Percentiles rank a stretch among this genome's conserved stretches.
Conservation (phyloP, 2,329 filamentous ascomycete genomes). For the Hymenoscyphus occultus region DNA sequence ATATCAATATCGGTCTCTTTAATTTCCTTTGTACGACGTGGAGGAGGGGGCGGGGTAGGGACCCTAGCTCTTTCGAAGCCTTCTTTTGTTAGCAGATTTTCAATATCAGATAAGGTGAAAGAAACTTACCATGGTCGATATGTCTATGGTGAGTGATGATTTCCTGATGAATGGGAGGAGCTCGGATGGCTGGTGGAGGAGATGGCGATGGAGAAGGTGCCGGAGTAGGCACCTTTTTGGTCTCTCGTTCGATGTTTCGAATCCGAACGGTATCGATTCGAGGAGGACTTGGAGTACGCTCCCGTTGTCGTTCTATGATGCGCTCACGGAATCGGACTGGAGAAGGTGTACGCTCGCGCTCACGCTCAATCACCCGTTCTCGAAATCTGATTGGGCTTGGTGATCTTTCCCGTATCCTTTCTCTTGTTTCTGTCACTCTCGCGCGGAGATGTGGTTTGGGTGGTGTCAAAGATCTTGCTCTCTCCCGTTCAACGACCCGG, state of each 20-base stretch:
- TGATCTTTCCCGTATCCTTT: conserved; percentile 31
- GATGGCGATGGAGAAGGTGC: conserved; percentile 19
- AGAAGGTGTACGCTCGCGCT: conserved; percentile 18
- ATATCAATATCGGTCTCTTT: conserved; percentile 61
- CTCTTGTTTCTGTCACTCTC: conserved; percentile 33
- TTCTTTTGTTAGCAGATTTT: conserved; percentile 21
- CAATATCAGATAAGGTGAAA: not conserved
- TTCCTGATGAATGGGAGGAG: conserved; percentile 81
- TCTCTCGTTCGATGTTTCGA: conserved; percentile 28
- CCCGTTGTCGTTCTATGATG: conserved; percentile 30
- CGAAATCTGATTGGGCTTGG: conserved; percentile 29
- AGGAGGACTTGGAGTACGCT: conserved; percentile 30
- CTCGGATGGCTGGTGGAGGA: conserved; percentile 50
- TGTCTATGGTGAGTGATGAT: conserved; percentile 79
- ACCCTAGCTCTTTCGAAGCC: conserved; percentile 32
- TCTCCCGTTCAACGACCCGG: conserved; percentile 29
- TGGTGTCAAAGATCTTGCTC: conserved; percentile 28
- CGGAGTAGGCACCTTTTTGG: conserved; percentile 13
- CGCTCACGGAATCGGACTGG: conserved; percentile 30
- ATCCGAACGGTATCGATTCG: conserved; percentile 32
- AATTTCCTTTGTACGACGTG: conserved; percentile 26
- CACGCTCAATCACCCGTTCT: conserved; percentile 19
- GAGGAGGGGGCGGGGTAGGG: conserved; percentile 32
- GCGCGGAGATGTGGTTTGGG: conserved; percentile 31
- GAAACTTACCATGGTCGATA: conserved; percentile 73